Evolutionary conservation across 768 basidiomycete species (phyloP), one percentile per base, ranked within the genome.

Genomic region (Tricholomella constricta): DNA sequence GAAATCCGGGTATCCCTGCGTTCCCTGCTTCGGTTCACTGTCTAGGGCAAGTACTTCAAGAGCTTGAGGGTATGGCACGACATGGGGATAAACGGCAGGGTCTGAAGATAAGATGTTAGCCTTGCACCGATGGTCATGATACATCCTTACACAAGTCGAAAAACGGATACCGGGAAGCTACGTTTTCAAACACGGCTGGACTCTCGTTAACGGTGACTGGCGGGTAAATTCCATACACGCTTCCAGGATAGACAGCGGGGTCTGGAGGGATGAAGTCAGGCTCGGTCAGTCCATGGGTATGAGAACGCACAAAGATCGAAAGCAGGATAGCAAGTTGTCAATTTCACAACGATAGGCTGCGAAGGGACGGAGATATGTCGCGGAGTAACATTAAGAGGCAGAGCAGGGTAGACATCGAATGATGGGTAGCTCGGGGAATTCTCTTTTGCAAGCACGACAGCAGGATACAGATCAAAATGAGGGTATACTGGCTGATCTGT

Each of bases 181-280:
- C 20, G 17, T 48, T 27, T 12, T 38, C 19, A 2, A 25, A 29
- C 34, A 44, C 22, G 27, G 20, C 8, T 3, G 43, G 11, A 22
- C 11, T 19, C 20, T 34, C 34, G n/a, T 55, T 29, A 15, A 22
- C 47, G 23, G 19, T n/a, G 40, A 42, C 42, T 22, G 43, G 9
- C n/a, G 71, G 69, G 56, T 79, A 78, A 44, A 76, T 70, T 22
- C 51, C 54, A 38, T 66, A 47, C 14, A 78, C 57, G 58, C 71
- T 72, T 54, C 58, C 62, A 7, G 79, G 77, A 62, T 81, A 80
- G 23, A 59, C 37, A 32, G 56, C 41, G 32, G 56, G 57, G 51
- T 62, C 63, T 60, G 46, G 3, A 41, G 29, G 4, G 22, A 5
- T 20, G 26, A 38, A 27, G 41, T 17, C 20, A 31, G 22, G n/a